Evolutionary conservation across 1,284 basidiomycete species (phyloP).

Genomic region (Apiotrichum laibachii): DNA sequence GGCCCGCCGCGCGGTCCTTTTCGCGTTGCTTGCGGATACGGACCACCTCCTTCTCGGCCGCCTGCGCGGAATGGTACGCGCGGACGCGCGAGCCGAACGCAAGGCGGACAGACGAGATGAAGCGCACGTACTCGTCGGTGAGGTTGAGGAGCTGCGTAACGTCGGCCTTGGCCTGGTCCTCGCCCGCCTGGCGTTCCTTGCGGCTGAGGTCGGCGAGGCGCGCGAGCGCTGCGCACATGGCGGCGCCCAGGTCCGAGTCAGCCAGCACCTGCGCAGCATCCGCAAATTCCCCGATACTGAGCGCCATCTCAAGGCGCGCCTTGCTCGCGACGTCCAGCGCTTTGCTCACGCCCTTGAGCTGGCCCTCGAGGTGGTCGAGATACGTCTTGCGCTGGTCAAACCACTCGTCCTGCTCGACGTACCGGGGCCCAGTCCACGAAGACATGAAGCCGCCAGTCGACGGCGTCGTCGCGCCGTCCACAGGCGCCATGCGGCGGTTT

Average conservation of each 20-base stretch:
- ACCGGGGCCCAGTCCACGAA: conserved; percentile 75
- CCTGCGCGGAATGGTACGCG: conserved; percentile 75
- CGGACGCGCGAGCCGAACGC: conserved; percentile 71
- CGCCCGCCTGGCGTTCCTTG: conserved; percentile 67
- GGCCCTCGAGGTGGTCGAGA: conserved; percentile 84
- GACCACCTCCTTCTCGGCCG: conserved; percentile 69
- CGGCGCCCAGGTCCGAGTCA: conserved; percentile 69
- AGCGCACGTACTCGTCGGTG: conserved; percentile 87
- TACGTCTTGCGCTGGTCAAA: conserved; percentile 84
- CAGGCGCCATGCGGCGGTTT: conserved; percentile 24
- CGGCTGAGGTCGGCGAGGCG: conserved; percentile 70
- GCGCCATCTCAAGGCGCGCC: conserved; percentile 70
- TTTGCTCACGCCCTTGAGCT: conserved; percentile 80
- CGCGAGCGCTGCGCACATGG: conserved; percentile 65
- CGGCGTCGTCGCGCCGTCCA: conserved; percentile 7
- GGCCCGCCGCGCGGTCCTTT: conserved; percentile 69
- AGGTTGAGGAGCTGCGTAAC: conserved; percentile 68
- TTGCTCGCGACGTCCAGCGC: conserved; percentile 78
- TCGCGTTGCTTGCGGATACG: conserved; percentile 74
- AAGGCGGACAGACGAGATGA: conserved; percentile 85
- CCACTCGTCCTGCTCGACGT: conserved; percentile 96
- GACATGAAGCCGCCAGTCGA: conserved; percentile 62
- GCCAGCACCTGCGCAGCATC: conserved; percentile 65
- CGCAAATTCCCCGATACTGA: conserved; percentile 68
- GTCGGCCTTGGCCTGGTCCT: conserved; percentile 71